Base-by-base conservation (phyloP, 2,329 filamentous ascomycete genomes). In the Trichoderma koningii region DNA sequence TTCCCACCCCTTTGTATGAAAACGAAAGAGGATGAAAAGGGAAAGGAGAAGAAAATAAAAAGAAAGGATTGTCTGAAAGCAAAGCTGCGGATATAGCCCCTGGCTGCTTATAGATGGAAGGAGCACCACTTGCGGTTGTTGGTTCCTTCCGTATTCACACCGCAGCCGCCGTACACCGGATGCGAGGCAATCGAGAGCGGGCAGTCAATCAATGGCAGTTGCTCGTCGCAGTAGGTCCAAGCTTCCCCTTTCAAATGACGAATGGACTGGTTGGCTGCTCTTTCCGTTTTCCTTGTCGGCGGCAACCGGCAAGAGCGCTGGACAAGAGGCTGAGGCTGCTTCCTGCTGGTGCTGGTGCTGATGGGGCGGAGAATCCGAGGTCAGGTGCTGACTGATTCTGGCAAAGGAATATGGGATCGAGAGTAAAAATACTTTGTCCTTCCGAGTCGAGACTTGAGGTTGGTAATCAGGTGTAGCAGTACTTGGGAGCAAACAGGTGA, bases 111-210 rank as follows among this genome's bases (percentile, higher is more conserved):
- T 62, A 53, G 57, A 61, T 51, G 47, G 34, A 44, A 51, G 17
- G 34, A 61, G 57, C 47, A 45, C 57, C 47, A 42, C 47, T 41
- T 51, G 38, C 38, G 17, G 23, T 47, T 47, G 60, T 63, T 63
- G 60, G 60, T 55, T 47, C 50, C 15, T 45, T 42, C 41, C 42
- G 30, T 53, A 28, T 34, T 62, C 48, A 53, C n/a, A 30, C 42
- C 53, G 41, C 38, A 30, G 60, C 17, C 41, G 60, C 48, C 42
- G 60, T 52, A 38, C 47, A 63, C 50, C 60, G 60, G 60, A 63
- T 63, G 60, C 60, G 60, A 63, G 60, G 26, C 60, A 63, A 53
- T 41, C 14, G 38, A 28, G 10, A 21, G 28, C 57, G 52, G 38
- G 14, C 38, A 4, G 30, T 9, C 30, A 55, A 47, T 48, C 56